These are phyloP conservation scores for Erysiphe pulchra DNA, from an alignment of 2,329 filamentous ascomycete species.

Conservation along the genomic window DNA sequence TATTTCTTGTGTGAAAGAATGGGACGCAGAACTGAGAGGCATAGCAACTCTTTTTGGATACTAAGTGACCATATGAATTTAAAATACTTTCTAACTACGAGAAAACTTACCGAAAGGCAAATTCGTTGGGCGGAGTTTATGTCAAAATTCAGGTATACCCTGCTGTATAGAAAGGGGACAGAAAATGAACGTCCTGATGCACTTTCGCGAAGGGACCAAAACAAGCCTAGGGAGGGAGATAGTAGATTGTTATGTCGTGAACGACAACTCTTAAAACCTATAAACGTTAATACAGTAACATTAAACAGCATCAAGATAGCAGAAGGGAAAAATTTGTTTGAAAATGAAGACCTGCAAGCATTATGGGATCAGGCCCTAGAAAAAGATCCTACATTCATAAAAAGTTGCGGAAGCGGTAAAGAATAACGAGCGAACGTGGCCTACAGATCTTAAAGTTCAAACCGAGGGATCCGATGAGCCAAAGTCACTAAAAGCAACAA, in stretches of 20 bases:
- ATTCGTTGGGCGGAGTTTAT: background rate
- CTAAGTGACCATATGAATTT: conserved; percentile 1
- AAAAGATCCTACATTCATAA: background rate
- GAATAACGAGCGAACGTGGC: background rate
- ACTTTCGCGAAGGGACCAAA: background rate
- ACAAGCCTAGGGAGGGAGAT: background rate
- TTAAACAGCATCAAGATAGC: background rate
- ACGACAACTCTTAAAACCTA: background rate
- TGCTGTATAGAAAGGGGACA: background rate
- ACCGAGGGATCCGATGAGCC: background rate
- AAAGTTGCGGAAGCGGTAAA: background rate
- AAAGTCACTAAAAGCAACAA: background rate
- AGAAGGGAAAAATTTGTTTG: background rate
- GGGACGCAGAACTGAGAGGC: background rate
- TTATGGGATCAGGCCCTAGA: background rate
- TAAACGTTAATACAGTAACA: background rate
- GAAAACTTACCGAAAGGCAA: background rate
- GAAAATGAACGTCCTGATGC: background rate
- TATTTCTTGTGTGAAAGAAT: background rate
- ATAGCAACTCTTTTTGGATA: background rate
- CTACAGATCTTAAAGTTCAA: background rate
- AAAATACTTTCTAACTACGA: background rate
- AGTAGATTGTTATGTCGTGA: background rate
- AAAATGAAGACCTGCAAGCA: background rate
- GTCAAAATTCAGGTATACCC: background rate